Percentiles rank a stretch among this genome's conserved stretches.
Conservation (phyloP, 108 stramenopile genomes). For the Nitzschia inconspicua region DNA sequence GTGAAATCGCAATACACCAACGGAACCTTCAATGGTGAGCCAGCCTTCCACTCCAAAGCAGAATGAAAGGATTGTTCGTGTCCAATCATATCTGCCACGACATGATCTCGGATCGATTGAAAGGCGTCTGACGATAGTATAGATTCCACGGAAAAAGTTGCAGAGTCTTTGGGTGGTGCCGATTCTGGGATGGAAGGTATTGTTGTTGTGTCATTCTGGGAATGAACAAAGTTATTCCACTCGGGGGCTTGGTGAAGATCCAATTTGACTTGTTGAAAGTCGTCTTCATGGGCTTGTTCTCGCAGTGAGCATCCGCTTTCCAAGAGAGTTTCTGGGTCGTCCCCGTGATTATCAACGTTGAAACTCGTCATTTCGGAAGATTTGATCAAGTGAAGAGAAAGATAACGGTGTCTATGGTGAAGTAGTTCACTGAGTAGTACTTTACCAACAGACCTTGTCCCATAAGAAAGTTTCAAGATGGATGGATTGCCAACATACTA, state of each 20-base stretch:
- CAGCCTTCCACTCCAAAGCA: constrained; percentile 20
- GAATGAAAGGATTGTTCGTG: constrained; percentile 14
- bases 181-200: not conserved
- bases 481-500: too few species aligned
- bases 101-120: not conserved
- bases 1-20: constrained; percentile 88
- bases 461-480: too few species aligned
- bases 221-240: not conserved
- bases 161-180: constrained; percentile 8
- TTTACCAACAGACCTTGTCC: too few species aligned
- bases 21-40: constrained; percentile 37
- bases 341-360: too few species aligned
- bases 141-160: constrained; percentile 10
- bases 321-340: too few species aligned
- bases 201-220: not conserved
- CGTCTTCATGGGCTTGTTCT: constrained; percentile 32
- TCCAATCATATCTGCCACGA: not conserved
- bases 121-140: not conserved
- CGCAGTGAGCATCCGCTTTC: constrained; percentile 23
- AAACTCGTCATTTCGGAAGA: too few species aligned
- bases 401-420: too few species aligned
- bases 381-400: too few species aligned
- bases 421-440: too few species aligned
- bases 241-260: too few species aligned
- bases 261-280: constrained; percentile 6